Evolutionary conservation across 2,329 filamentous ascomycete species (phyloP).

Genomic region (Fusarium oligoseptatum): DNA sequence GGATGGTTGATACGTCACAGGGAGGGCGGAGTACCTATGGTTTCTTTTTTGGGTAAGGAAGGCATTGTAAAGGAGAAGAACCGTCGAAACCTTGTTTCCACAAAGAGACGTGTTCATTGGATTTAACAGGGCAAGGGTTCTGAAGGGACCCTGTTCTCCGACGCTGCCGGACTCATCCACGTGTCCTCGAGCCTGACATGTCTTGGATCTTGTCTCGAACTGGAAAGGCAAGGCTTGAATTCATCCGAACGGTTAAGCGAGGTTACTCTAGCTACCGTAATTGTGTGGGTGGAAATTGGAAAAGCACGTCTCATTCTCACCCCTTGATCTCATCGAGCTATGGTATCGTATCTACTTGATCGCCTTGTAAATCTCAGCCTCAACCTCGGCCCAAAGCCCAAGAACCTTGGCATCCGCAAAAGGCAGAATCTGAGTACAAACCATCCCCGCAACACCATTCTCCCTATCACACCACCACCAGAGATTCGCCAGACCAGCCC

Average conservation of each 20-base stretch:
- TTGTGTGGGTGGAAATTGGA: no score
- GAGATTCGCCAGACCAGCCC: conserved; percentile 71
- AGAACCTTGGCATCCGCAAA: conserved; percentile 60
- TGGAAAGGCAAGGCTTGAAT: not conserved
- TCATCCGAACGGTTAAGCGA: not conserved
- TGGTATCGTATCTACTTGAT: conserved; percentile 13
- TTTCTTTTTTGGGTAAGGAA: not conserved
- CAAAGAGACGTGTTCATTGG: not conserved
- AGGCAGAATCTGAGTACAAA: conserved; percentile 64
- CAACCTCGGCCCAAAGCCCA: conserved; percentile 55
- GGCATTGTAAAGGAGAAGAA: not conserved
- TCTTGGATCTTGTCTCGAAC: not conserved
- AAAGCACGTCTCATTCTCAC: not conserved
- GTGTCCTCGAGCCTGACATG: not conserved
- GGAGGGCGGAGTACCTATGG: not conserved
- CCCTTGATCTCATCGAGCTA: not conserved
- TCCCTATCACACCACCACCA: conserved; percentile 75
- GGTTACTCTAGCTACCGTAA: not conserved
- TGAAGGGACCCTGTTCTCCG: not conserved
- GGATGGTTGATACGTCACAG: not conserved
- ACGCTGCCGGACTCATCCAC: not conserved
- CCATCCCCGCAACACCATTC: conserved; percentile 67
- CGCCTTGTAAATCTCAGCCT: conserved; percentile 55
- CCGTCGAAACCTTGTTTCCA: not conserved
- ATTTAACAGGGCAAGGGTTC: not conserved